A percentile compares a stretch with the other conserved stretches of the same genome.
phyloP scores from a whole-genome alignment of 176 grass and related monocot species.

The Zea luxurians region DNA sequence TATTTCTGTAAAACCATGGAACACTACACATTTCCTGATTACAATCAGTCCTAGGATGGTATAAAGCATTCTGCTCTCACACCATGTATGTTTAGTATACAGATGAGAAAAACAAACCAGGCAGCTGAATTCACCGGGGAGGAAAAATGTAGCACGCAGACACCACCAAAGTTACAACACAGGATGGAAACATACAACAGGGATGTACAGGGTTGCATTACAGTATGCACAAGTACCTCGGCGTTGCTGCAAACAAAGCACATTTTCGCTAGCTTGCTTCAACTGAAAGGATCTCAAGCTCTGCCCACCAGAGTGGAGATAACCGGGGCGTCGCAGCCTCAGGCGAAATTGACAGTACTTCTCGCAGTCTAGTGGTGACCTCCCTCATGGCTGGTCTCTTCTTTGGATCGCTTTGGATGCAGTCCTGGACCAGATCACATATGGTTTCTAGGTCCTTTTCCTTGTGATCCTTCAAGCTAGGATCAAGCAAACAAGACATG shows the following conservation, averaged over 20 bases:
- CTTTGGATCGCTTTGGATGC: constrained; percentile 66
- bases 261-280: constrained; percentile 74
- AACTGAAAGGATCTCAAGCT: constrained; percentile 95
- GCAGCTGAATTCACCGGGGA: constrained; percentile 12
- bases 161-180: constrained; percentile 35
- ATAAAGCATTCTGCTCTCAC: constrained; percentile 48
- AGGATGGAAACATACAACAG: constrained; percentile 37
- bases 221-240: constrained; percentile 41
- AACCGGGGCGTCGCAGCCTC: constrained; percentile 79
- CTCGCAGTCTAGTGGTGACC: constrained; percentile 55
- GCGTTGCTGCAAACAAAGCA: constrained; percentile 39
- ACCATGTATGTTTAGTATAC: constrained; percentile 40
- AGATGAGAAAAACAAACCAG: constrained; percentile 13
- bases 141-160: constrained; percentile 12
- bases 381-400: constrained; percentile 84
- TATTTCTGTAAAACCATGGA: constrained; percentile 34
- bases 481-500: constrained; percentile 69
- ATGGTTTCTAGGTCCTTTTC: constrained; percentile 68
- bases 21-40: constrained; percentile 49
- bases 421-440: constrained; percentile 73
- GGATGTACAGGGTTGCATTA: constrained; percentile 57
- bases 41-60: constrained; percentile 39
- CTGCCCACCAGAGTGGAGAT: constrained; percentile 99
- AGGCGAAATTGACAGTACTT: constrained; percentile 63
- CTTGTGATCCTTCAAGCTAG: constrained; percentile 66